Base-by-base conservation (phyloP, 2,329 filamentous ascomycete species). In the Diaporthe sp. region DNA sequence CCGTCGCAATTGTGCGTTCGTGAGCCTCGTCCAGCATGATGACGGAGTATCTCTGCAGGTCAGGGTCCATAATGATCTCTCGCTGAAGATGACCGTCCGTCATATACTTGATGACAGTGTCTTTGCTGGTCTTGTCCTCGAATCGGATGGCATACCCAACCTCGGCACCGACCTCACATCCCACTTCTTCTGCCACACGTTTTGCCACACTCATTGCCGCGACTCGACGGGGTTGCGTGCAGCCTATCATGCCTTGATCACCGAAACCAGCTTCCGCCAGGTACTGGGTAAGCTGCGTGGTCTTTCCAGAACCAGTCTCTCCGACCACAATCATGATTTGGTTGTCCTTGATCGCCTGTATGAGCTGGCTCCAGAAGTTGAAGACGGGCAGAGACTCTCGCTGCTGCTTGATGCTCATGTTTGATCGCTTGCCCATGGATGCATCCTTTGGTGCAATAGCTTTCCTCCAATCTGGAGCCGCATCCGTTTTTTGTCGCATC, bases 1-100 rank as follows among this genome's bases (percentile, higher is more conserved):
- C 97, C 0, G 97, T 99, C 0, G 96, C 92, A 79, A 99, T 98
- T 0, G 97, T 99, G 76, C 97, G 92, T 83, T 99, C 97, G 91
- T 99, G 97, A 5, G 97, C 97, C 82, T 99, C 97, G 83, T 99
- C 97, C 79, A 99, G 89, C 93, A 99, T 99, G 81, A 99, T 98
- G 76, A 97, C 95, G 0, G 95, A 98, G 82, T 99, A 99, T 78
- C 94, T 92, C 81, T 90, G 94, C 78, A 99, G 86, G 80, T 98
- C 94, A 0, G 96, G 94, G 82, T 99, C 97, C 79, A 98, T 90
- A 70, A 99, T 89, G 82, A 98, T 95, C 86, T 99, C 97, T 87
- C 97, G 91, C 85, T 98, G 93, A 82, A 99, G 90, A 94, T 98
- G 98, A 84, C 97, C 97, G 81, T 99, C 97, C 22, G 97, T 99